phyloP scores from a whole-genome alignment of 176 grass and related monocot species.

The Puccinellia tenuiflora region DNA sequence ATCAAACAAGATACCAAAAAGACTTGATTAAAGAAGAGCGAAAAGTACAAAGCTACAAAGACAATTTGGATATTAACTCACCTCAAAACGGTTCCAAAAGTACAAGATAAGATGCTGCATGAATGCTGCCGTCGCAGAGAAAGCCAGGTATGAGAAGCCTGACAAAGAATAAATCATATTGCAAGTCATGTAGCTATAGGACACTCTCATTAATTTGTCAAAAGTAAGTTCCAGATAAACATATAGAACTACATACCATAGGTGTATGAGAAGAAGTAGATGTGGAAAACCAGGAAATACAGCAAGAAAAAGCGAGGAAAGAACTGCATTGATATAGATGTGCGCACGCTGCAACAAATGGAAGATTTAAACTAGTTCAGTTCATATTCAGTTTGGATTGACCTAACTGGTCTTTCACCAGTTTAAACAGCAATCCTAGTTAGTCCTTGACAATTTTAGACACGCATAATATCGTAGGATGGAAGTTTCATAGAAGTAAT shows the following conservation, averaged over 20 bases:
- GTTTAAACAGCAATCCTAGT: not conserved
- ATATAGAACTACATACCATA: slow-evolving; percentile 59
- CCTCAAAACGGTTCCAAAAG: slow-evolving; percentile 99
- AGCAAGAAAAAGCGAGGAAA: slow-evolving; percentile 98
- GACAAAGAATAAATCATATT: slow-evolving; percentile 11
- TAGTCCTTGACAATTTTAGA: not conserved
- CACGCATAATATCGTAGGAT: not conserved
- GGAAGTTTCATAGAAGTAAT: not conserved
- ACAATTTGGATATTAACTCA: slow-evolving; percentile 23
- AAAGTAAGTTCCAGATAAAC: not conserved
- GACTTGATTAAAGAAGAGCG: not conserved
- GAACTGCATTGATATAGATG: slow-evolving; percentile 99
- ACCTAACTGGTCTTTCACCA: not conserved
- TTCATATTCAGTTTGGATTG: not conserved
- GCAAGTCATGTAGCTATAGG: not conserved
- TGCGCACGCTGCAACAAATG: slow-evolving; percentile 74
- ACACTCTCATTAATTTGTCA: not conserved
- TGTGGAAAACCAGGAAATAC: slow-evolving; percentile 99
- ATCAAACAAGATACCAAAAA: not conserved
- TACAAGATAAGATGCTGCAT: slow-evolving; percentile 98
- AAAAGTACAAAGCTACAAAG: not conserved
- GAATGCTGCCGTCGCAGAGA: slow-evolving; percentile 90
- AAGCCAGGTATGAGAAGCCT: slow-evolving; percentile 97
- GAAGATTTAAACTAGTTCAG: slow-evolving; percentile 13
- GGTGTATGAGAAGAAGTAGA: slow-evolving; percentile 97